Conservation (phyloP, 257 asterid species). For the Fraxinus excelsior region DNA sequence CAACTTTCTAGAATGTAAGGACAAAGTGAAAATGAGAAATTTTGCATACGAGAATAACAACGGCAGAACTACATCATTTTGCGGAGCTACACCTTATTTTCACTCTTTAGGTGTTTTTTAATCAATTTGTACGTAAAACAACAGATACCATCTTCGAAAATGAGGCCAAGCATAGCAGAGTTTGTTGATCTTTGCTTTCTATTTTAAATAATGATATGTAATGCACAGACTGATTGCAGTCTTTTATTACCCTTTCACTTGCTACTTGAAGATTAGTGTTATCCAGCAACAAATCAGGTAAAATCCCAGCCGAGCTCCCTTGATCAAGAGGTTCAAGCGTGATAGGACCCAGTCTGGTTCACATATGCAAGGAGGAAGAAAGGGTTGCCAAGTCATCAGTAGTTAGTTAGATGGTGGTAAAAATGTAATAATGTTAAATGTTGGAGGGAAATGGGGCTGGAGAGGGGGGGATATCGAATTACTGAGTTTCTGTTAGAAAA, state of each 20-base stretch:
- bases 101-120: not conserved
- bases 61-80: not conserved
- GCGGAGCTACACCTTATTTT: not conserved
- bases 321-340: too few relatives aligned
- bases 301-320: slow-evolving; percentile 50
- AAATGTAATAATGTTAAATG: too few relatives aligned
- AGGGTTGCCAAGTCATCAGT: too few relatives aligned
- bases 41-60: not conserved
- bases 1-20: not conserved
- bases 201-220: not conserved
- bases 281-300: slow-evolving; percentile 58
- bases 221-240: not conserved
- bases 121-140: not conserved
- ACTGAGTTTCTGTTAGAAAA: too few relatives aligned
- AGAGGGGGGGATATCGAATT: too few relatives aligned
- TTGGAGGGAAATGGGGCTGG: too few relatives aligned
- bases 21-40: not conserved
- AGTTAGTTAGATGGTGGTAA: too few relatives aligned
- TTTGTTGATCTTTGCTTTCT: not conserved
- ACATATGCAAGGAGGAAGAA: too few relatives aligned
- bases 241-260: slow-evolving; percentile 51
- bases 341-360: too few relatives aligned
- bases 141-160: not conserved
- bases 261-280: slow-evolving; percentile 72
- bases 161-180: not conserved